phyloP scores from a whole-genome alignment of 2,329 filamentous ascomycete genomes.

The Anthostomella pinea region DNA sequence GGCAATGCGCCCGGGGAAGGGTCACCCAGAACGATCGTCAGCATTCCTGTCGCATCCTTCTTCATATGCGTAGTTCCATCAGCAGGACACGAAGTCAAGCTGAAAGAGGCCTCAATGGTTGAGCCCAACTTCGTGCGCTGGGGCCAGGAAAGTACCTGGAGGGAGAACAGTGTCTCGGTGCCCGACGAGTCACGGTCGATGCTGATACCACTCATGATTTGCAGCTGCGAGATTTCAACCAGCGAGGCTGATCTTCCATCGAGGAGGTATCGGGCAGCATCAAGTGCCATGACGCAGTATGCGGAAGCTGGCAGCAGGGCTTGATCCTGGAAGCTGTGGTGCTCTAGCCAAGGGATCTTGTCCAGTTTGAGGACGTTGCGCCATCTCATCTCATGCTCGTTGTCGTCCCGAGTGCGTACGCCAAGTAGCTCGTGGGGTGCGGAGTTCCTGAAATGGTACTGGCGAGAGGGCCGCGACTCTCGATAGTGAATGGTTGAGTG shows the following conservation, averaged over 20 bases:
- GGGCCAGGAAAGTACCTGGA: constrained; percentile 16
- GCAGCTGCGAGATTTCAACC: constrained; percentile 26
- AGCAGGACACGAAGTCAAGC: constrained; percentile 33
- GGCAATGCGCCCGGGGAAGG: constrained; percentile 29
- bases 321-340: constrained; percentile 43
- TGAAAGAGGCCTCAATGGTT: constrained; percentile 32
- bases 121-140: constrained; percentile 1
- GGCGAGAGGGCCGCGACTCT: constrained; percentile 42
- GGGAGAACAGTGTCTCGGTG: constrained; percentile 36
- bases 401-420: constrained; percentile 36
- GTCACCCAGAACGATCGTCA: constrained; percentile 33
- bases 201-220: constrained; percentile 27
- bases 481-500: constrained; percentile 42
- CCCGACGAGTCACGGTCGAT: constrained; percentile 31
- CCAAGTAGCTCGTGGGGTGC: constrained; percentile 38
- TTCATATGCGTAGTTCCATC: constrained; percentile 34
- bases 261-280: constrained; percentile 36
- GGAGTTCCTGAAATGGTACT: constrained; percentile 32
- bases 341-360: constrained; percentile 39
- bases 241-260: constrained; percentile 21
- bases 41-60: constrained; percentile 33
- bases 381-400: constrained; percentile 35
- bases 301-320: constrained; percentile 45
- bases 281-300: constrained; percentile 46
- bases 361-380: constrained; percentile 38